These are phyloP conservation scores for Funneliformis mosseae DNA, from an alignment of 192 early-diverging fungal genomes.

Conservation along the genomic window DNA sequence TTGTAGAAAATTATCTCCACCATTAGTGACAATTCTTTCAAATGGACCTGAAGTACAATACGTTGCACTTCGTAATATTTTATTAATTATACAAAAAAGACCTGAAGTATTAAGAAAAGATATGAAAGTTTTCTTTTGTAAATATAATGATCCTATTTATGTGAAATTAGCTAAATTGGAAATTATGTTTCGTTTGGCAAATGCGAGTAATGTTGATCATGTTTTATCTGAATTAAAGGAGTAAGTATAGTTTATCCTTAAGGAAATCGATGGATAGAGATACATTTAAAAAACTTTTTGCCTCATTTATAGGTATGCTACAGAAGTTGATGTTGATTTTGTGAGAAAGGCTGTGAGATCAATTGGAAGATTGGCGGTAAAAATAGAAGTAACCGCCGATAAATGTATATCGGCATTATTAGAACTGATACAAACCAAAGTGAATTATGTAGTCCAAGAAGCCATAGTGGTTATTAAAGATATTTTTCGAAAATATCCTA, in stretches of 20 bases:
- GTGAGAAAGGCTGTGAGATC: slow-evolving; percentile 94
- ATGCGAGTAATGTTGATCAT: slow-evolving; percentile 79
- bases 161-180: slow-evolving; percentile 98
- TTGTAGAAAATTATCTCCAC: slow-evolving; percentile 86
- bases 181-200: slow-evolving; percentile 87
- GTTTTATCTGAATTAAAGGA: slow-evolving; percentile 92
- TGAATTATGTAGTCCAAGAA: slow-evolving; percentile 98
- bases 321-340: slow-evolving; percentile 98
- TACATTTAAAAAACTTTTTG: neutral
- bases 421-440: slow-evolving; percentile 94
- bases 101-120: slow-evolving; percentile 90
- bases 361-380: slow-evolving; percentile 97
- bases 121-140: slow-evolving; percentile 99
- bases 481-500: slow-evolving; percentile 98
- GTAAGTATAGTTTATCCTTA: slow-evolving; percentile 38
- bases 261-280: neutral
- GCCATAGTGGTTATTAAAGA: slow-evolving; percentile 98
- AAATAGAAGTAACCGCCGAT: slow-evolving; percentile 88
- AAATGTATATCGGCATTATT: slow-evolving; percentile 84
- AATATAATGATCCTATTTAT: slow-evolving; percentile 99
- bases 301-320: slow-evolving; percentile 66
- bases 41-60: slow-evolving; percentile 95
- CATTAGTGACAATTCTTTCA: slow-evolving; percentile 92
- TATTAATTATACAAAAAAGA: slow-evolving; percentile 87
- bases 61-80: slow-evolving; percentile 94